Base-by-base conservation (phyloP, 1,284 basidiomycete genomes). In the Mycena citricolor region DNA sequence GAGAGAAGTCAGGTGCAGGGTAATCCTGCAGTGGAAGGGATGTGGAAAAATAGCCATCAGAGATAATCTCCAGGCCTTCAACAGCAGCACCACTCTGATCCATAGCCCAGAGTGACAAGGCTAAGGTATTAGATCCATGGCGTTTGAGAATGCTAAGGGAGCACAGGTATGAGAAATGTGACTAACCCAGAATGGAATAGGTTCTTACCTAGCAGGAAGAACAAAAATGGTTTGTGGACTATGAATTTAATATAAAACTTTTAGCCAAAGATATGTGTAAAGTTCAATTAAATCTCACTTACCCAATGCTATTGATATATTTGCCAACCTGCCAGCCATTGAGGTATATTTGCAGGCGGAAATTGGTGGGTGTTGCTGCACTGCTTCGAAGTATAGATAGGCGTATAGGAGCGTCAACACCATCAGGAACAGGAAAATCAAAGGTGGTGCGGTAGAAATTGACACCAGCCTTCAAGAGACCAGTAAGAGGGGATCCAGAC, bases 301-400 rank as follows among this genome's bases (percentile, higher is more conserved):
- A 71, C 71, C 73, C 73, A 42, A 75, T 63, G 47, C 73, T 73
- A 46, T 76, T 75, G 51, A 71, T 67, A 44, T 73, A 76, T 54
- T 75, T 75, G 4, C 73, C 73, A 22, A 75, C 49, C 51, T 75
- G 73, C 74, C 74, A 77, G 5, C 75, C 75, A 55, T 78, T 78
- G 28, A 77, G 44, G 52, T 74, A 78, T 31, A 77, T 69, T 49
- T 74, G 72, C 12, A 67, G 69, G 26, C 74, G 68, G 59, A 69
- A 77, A 42, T 73, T 70, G n/a, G 67, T 72, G 4, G 65, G 65
- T 11, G 66, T 39, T 1, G 35, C 29, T 2, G 34, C 62, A 16
- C 49, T 59, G 48, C 69, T 70, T 2, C 71, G 71, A 1, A 67
- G 71, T 20, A 76, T 65, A 0, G 65, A 65, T 1, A 75, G 60